These are phyloP conservation scores for Talinum fruticosum DNA, from an alignment of 148 eudicot genomes.

Conservation along the genomic window DNA sequence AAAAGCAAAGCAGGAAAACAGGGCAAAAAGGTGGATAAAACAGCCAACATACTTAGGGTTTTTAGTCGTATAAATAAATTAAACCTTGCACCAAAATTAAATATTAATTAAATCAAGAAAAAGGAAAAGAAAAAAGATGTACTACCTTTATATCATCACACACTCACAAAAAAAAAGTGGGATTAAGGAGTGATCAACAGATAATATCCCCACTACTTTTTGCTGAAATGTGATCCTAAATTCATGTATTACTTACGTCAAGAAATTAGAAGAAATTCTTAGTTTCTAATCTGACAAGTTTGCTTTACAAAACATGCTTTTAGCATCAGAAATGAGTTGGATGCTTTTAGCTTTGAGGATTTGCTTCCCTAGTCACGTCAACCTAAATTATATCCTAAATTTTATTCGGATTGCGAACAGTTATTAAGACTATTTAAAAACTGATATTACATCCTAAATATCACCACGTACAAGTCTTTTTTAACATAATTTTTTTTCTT, in stretches of 20 bases:
- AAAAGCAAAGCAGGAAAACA: constrained; percentile 20
- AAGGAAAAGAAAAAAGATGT: neutral
- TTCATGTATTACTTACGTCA: constrained; percentile 2
- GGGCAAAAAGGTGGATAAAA: neutral
- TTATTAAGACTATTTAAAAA: too few relatives aligned
- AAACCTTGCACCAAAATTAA: neutral
- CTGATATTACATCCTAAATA: too few relatives aligned
- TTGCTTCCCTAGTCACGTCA: too few relatives aligned
- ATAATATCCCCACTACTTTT: constrained; percentile 22
- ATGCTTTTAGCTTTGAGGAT: neutral
- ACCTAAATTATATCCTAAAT: too few relatives aligned
- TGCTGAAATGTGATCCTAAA: constrained; percentile 14
- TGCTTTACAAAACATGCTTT: neutral
- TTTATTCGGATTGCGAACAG: too few relatives aligned
- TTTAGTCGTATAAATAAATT: too few relatives aligned
- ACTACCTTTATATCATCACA: neutral
- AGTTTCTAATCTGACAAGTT: neutral
- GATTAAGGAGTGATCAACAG: constrained; percentile 23
- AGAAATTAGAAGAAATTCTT: neutral
- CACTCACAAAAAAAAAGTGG: neutral
- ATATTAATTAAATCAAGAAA: neutral
- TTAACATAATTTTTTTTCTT: too few relatives aligned
- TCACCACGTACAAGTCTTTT: too few relatives aligned
- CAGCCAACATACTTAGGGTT: neutral
- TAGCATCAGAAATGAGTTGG: neutral